These are phyloP conservation scores for Phytopythium delawarense DNA, from an alignment of 352 stramenopile genomes.

Conservation along the genomic window DNA sequence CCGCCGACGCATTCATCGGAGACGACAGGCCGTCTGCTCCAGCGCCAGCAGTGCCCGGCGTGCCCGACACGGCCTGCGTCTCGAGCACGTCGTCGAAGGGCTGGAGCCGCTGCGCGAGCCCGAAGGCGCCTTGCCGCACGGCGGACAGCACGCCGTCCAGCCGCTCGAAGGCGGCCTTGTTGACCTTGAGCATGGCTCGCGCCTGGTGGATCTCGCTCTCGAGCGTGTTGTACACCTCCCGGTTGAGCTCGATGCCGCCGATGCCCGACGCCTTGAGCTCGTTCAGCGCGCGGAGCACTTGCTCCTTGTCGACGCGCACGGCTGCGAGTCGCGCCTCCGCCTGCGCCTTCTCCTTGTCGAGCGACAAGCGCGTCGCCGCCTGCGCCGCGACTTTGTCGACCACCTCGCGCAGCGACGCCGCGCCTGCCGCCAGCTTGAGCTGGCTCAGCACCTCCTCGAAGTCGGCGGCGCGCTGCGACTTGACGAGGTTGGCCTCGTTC, in stretches of 20 bases:
- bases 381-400: constrained; percentile 73
- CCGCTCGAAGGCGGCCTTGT: constrained; percentile 71
- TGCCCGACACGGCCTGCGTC: background rate
- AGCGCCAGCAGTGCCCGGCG: background rate
- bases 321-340: constrained; percentile 48
- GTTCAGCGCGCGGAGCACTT: constrained; percentile 52
- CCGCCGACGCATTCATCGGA: background rate
- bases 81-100: constrained; percentile 73
- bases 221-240: constrained; percentile 77
- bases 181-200: constrained; percentile 67
- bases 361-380: constrained; percentile 42
- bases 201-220: constrained; percentile 74
- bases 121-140: constrained; percentile 71
- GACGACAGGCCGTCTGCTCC: background rate
- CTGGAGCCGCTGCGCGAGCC: constrained; percentile 56
- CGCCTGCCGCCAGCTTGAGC: constrained; percentile 66
- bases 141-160: constrained; percentile 71
- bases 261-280: constrained; percentile 80
- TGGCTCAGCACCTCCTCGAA: constrained; percentile 61
- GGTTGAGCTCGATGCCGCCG: constrained; percentile 71
- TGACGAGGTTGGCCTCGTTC: constrained; percentile 56
- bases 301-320: constrained; percentile 61
- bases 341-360: constrained; percentile 73
- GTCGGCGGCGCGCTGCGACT: constrained; percentile 64
- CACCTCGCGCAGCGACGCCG: constrained; percentile 43